Conservation (phyloP, 352 stramenopile genomes). For the Phytophthora citrophthora region DNA sequence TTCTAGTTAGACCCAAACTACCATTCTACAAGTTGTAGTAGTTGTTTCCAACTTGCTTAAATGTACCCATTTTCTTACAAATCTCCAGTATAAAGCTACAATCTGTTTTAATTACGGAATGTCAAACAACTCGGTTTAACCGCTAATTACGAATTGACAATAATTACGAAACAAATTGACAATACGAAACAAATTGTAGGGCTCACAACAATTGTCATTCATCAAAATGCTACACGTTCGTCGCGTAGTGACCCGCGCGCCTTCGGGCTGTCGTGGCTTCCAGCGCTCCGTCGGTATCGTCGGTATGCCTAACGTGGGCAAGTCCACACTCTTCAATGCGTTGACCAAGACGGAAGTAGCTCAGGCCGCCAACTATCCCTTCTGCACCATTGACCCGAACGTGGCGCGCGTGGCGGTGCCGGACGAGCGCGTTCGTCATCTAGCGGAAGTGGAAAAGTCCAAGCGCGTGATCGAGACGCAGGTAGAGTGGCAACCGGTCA, state of each 20-base stretch:
- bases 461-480: conserved; percentile 78
- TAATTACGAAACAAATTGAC: conserved; percentile 12
- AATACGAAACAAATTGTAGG: not conserved
- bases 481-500: conserved; percentile 14
- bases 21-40: conserved; percentile 4
- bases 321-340: conserved; percentile 90
- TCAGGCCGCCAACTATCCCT: conserved; percentile 89
- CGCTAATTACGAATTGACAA: no score
- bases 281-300: conserved; percentile 89
- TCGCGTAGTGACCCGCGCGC: conserved; percentile 11
- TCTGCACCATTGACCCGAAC: conserved; percentile 92
- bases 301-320: conserved; percentile 90
- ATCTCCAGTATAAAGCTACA: not conserved
- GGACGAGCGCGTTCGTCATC: conserved; percentile 61
- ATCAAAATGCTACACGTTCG: conserved; percentile 26
- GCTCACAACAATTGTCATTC: not conserved
- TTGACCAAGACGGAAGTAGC: conserved; percentile 87
- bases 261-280: conserved; percentile 47
- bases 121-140: no score
- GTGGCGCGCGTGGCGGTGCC: conserved; percentile 78
- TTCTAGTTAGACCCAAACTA: not conserved
- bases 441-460: conserved; percentile 78
- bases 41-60: not conserved
- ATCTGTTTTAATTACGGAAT: no score
- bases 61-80: conserved; percentile 24